Evolutionary conservation across 441 rosid genomes (phyloP), one percentile per base, ranked within the genome.

Genomic region (Brassica balearica): DNA sequence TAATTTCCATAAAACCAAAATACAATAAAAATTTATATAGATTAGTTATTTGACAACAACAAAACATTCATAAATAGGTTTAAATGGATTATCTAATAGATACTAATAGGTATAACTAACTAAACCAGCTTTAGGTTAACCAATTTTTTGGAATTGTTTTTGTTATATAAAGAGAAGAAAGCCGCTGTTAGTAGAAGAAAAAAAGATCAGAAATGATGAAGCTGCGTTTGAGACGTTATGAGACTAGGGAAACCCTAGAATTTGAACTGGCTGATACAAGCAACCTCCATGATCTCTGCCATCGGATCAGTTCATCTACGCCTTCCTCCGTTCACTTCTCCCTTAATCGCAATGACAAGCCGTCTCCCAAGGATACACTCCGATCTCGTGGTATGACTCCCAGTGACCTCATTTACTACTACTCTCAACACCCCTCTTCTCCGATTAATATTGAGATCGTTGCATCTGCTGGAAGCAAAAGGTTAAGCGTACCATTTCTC

Each of bases 301-400:
- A 0, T 7, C 61, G 10, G 23, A 56, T 56, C 61, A 17, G 23
- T 56, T 56, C 25, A 8, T 19, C 83, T 20, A 46, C 77, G 10
- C 69, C 85, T 12, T 78, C 85, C 10, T 80, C 87, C 6, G 81
- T 90, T 73, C 83, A 32, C 58, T 69, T 92, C 55, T 92, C 94
- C 5, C 95, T 88, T 75, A 92, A 91, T 69, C 73, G 87, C 27
- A 91, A 79, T 48, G 88, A 91, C 65, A 90, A 83, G 75, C 69
- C 91, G 3, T 82, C 90, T 7, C 81, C 87, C 14, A 69, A 83
- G 9, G 84, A 82, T 23, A 75, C 90, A 2, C 79, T 94, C 64
- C 84, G 74, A 1, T 87, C 90, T 22, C 85, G 87, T 10, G 92
- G 97, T 29, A 29, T 29, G 34, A 29, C 34, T 29, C 34, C 34